Conservation (phyloP, 768 basidiomycete species). For the Lactarius akahatsu region DNA sequence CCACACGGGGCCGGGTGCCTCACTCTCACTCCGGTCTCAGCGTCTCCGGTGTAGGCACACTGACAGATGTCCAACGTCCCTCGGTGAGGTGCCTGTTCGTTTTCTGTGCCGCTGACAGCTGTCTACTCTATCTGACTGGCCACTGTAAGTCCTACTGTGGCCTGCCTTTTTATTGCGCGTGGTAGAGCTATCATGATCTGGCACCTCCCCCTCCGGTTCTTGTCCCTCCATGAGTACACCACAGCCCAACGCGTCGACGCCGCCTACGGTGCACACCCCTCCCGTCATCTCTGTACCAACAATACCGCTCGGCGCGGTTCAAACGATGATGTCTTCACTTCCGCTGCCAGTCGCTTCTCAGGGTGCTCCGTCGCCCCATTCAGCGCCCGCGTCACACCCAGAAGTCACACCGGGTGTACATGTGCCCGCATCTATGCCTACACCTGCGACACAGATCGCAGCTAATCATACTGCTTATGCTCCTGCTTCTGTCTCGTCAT, state of each 20-base stretch:
- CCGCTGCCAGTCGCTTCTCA: background rate
- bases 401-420: background rate
- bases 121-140: background rate
- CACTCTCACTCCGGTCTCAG: too few relatives aligned
- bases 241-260: background rate
- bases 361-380: background rate
- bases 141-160: background rate
- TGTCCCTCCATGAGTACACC: background rate
- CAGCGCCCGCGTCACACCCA: background rate
- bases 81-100: background rate
- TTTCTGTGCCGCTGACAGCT: constrained; percentile 15
- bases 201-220: background rate
- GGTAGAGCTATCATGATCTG: background rate
- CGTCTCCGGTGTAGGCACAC: constrained; percentile 7
- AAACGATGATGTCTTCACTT: background rate
- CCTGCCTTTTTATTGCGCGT: constrained; percentile 3
- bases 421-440: background rate
- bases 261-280: background rate
- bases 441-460: background rate
- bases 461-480: background rate
- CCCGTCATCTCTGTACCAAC: background rate
- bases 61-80: background rate
- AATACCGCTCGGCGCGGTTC: background rate
- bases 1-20: too few relatives aligned
- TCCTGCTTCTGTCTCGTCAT: background rate